Evolutionary conservation across 768 basidiomycete genomes (phyloP).

Genomic region (Suillus plorans): DNA sequence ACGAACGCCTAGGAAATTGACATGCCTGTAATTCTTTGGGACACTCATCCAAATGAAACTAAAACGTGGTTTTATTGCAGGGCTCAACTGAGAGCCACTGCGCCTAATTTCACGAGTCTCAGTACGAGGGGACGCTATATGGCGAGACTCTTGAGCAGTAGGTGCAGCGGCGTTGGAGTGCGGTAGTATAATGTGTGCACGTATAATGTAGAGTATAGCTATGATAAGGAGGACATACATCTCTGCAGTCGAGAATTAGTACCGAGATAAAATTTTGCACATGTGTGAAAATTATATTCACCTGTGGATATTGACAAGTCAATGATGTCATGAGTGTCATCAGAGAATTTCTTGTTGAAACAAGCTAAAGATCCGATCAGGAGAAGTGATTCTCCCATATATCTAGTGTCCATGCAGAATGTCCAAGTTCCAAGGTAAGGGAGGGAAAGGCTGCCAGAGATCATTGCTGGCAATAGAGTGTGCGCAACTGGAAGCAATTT

Average conservation of each 20-base stretch:
- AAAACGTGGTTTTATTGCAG: slow-evolving; percentile 48
- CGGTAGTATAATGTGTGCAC: slow-evolving; percentile 54
- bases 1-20: slow-evolving; percentile 26
- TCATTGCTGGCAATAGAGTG: slow-evolving; percentile 47
- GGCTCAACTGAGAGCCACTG: slow-evolving; percentile 20
- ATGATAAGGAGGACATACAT: slow-evolving; percentile 52
- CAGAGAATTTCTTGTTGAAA: slow-evolving; percentile 43
- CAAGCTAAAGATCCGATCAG: slow-evolving; percentile 63
- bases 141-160: slow-evolving; percentile 17
- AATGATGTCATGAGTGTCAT: slow-evolving; percentile 16
- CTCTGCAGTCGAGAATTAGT: slow-evolving; percentile 39
- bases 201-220: slow-evolving; percentile 60
- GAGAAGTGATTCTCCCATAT: slow-evolving; percentile 61
- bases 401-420: slow-evolving; percentile 61
- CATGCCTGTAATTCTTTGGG: slow-evolving; percentile 76
- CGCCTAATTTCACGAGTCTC: slow-evolving; percentile 52
- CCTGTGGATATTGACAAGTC: slow-evolving; percentile 54
- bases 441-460: slow-evolving; percentile 45
- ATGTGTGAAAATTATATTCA: slow-evolving; percentile 25
- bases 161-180: slow-evolving; percentile 17
- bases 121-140: slow-evolving; percentile 40
- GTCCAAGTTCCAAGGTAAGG: slow-evolving; percentile 43
- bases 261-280: slow-evolving; percentile 5
- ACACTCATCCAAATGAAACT: slow-evolving; percentile 90
- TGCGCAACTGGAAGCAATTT: slow-evolving; percentile 23